Conservation (phyloP, 1,139 yeast species). For the Yamadazyma trypodendri region DNA sequence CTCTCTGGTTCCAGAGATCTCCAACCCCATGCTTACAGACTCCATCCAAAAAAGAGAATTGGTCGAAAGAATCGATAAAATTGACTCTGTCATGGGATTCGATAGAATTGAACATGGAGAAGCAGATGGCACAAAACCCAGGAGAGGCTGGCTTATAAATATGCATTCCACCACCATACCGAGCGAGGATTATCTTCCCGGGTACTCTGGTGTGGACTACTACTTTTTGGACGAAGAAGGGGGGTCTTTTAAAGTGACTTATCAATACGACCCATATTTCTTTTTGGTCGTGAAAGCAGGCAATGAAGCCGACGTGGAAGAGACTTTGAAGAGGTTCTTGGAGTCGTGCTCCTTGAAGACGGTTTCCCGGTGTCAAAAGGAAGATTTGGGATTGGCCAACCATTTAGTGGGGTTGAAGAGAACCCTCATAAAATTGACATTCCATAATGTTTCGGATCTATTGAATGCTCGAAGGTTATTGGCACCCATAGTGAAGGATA, state of each 20-base stretch:
- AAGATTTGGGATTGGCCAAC: slow-evolving; percentile 78
- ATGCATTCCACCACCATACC: slow-evolving; percentile 75
- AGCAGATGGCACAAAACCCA: slow-evolving; percentile 46
- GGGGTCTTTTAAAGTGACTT: slow-evolving; percentile 86
- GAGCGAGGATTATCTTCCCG: slow-evolving; percentile 54
- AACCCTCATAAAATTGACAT: slow-evolving; percentile 63
- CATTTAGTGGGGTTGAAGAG: slow-evolving; percentile 79
- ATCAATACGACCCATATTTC: slow-evolving; percentile 86
- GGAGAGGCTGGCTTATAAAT: slow-evolving; percentile 86
- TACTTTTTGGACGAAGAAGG: slow-evolving; percentile 98
- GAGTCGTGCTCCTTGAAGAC: slow-evolving; percentile 60
- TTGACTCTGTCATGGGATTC: slow-evolving; percentile 84
- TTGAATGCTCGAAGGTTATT: slow-evolving; percentile 69
- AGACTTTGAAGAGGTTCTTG: slow-evolving; percentile 65
- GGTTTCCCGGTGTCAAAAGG: slow-evolving; percentile 59
- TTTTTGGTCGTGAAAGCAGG: slow-evolving; percentile 66
- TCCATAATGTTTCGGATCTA: slow-evolving; percentile 75
- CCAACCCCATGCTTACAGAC: slow-evolving; percentile 44
- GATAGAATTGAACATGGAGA: slow-evolving; percentile 70
- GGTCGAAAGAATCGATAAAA: slow-evolving; percentile 53
- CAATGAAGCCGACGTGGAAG: slow-evolving; percentile 82
- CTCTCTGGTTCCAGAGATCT: slow-evolving; percentile 23
- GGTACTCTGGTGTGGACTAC: slow-evolving; percentile 87
- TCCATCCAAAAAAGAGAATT: slow-evolving; percentile 41
- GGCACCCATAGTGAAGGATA: slow-evolving; percentile 68